Conservation (phyloP, 2,329 filamentous ascomycete genomes). For the Pseudofabraea citricarpa region DNA sequence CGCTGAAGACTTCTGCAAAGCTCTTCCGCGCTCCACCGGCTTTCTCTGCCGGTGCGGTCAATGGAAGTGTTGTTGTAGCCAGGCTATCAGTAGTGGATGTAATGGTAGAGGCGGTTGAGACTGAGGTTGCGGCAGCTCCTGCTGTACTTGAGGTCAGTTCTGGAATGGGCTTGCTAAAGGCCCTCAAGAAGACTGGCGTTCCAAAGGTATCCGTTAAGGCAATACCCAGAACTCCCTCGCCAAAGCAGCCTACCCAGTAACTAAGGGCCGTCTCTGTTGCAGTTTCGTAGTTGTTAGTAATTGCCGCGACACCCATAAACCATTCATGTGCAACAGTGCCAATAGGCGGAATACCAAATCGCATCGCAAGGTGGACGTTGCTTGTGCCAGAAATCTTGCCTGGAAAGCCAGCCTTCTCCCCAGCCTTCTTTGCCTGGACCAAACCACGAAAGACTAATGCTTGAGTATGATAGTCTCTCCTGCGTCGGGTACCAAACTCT, state of each 20-base stretch:
- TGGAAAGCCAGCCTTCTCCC: constrained; percentile 54
- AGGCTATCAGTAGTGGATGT: constrained; percentile 27
- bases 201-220: constrained; percentile 96
- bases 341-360: constrained; percentile 76
- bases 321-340: constrained; percentile 96
- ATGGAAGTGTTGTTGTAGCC: constrained; percentile 35
- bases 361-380: constrained; percentile 96
- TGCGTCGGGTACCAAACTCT: constrained; percentile 86
- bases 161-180: constrained; percentile 68
- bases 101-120: constrained; percentile 33
- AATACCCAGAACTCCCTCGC: constrained; percentile 76
- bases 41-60: constrained; percentile 22
- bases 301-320: constrained; percentile 98
- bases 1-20: constrained; percentile 63
- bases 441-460: constrained; percentile 86
- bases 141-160: constrained; percentile 27
- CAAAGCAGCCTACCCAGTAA: constrained; percentile 91
- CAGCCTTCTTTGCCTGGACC: constrained; percentile 71
- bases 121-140: constrained; percentile 1
- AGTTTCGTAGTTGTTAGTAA: constrained; percentile 76
- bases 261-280: constrained; percentile 81
- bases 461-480: constrained; percentile 92
- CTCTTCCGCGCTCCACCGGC: constrained; percentile 39
- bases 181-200: constrained; percentile 79
- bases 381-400: constrained; percentile 85